Evolutionary conservation across 2,329 filamentous ascomycete species (phyloP), one percentile per base, ranked within the genome.

Genomic region (Keithomyces neogunnii): DNA sequence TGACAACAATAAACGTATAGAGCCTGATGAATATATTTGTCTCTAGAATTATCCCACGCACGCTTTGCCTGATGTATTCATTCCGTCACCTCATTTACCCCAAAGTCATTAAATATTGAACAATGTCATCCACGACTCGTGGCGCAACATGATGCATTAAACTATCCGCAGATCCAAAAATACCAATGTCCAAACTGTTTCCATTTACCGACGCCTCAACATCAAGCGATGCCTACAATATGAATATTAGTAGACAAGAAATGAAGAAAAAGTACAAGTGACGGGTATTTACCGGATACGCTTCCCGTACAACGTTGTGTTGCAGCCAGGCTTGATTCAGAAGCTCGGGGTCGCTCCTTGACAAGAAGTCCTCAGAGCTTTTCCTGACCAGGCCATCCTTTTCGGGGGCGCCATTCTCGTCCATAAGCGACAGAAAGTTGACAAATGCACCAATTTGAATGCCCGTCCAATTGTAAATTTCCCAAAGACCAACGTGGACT

Each of bases 401-500:
- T 29, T 9, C 8, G 6, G 30, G 10, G n/a, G 40, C 28, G 10
- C 11, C 32, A 19, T 33, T 28, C 26, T 29, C 40, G 6, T 55
- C 52, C 0, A 77, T 77, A 4, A 82, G 65, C 48, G 74, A 81
- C 19, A 95, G 66, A 57, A 95, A 93, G 64, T 96, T 96, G 59
- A 96, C 82, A 68, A 88, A 92, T 0, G 78, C 82, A 58, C 87
- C 78, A 1, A 95, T 66, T 50, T 67, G 72, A 2, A 89, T 68
- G 0, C 85, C 86, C 0, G 88, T 92, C 89, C 89, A 96, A 13
- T 75, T 66, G 26, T 74, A 67, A 38, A 96, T 84, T 63, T 95
- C 84, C 69, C 80, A 81, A 1, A 96, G 69, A 1, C 81, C 81
- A 0, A 81, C 82, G 1, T 75, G 60, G 82, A 81, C 45, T 73